phyloP scores from a whole-genome alignment of 163 green algal species.

The Chlamydomonas reinhardtii region DNA sequence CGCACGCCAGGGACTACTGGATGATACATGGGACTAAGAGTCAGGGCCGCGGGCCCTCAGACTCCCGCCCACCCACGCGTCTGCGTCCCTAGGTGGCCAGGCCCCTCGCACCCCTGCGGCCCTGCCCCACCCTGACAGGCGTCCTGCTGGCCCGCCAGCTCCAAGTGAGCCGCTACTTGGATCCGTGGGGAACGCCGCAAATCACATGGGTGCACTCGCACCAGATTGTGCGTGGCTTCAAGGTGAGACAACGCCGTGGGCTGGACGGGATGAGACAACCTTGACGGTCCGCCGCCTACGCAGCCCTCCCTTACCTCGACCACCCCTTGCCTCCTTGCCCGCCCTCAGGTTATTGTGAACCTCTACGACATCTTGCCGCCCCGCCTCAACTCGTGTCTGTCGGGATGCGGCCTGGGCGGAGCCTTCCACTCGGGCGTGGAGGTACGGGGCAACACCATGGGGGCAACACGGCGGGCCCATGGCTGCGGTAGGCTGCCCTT shows the following conservation, averaged over 20 bases:
- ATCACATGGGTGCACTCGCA: slow-evolving; percentile 33
- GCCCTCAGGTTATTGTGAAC: slow-evolving; percentile 13
- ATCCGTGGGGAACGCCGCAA: slow-evolving; percentile 2
- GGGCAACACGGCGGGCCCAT: too few relatives aligned
- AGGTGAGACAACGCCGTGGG: background rate
- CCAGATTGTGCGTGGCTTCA: slow-evolving; percentile 1
- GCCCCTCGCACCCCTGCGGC: too few relatives aligned
- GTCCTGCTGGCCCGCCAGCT: too few relatives aligned
- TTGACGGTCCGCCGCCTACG: background rate
- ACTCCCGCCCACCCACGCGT: too few relatives aligned
- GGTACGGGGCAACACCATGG: slow-evolving; percentile 6
- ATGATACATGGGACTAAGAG: too few relatives aligned
- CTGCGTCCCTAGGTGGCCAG: too few relatives aligned
- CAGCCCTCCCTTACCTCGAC: too few relatives aligned
- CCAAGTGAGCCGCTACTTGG: slow-evolving; percentile 27
- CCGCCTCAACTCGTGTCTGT: slow-evolving; percentile 20
- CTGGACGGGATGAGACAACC: background rate
- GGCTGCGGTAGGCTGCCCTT: too few relatives aligned
- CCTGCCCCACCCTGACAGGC: too few relatives aligned
- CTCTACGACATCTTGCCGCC: slow-evolving; percentile 32
- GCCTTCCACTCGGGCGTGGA: slow-evolving; percentile 33
- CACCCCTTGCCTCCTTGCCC: background rate
- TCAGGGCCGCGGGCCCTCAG: too few relatives aligned
- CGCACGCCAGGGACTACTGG: too few relatives aligned
- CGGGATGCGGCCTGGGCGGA: slow-evolving; percentile 4